A percentile compares a stretch with the other conserved stretches of the same genome.
Conservation (phyloP, 1,284 basidiomycete species). For the Vanrija sp. region DNA sequence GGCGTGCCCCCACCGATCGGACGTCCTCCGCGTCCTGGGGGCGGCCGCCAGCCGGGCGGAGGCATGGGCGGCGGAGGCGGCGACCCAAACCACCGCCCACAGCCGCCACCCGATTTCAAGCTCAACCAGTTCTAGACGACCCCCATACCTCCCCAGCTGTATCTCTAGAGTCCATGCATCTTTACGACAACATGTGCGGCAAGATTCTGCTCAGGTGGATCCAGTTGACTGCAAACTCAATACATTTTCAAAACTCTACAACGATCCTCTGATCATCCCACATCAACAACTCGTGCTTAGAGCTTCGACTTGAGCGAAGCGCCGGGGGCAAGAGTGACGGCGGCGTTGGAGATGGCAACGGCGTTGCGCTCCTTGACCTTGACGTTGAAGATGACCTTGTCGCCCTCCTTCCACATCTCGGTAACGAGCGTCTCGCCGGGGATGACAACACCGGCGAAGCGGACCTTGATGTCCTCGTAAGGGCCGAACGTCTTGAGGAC, state of each 20-base stretch:
- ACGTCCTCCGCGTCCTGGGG: constrained; percentile 6
- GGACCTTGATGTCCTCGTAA: constrained; percentile 92
- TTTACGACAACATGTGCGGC: no score
- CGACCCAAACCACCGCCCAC: constrained; percentile 2
- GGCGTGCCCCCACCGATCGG: neutral
- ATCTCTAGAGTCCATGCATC: no score
- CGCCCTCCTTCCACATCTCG: constrained; percentile 95
- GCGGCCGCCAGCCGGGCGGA: constrained; percentile 11
- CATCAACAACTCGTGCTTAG: constrained; percentile 10
- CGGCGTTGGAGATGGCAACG: constrained; percentile 53
- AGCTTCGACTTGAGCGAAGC: constrained; percentile 43
- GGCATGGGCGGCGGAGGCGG: constrained; percentile 33
- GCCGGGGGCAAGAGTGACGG: constrained; percentile 50
- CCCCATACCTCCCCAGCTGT: no score
- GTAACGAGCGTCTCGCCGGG: constrained; percentile 93
- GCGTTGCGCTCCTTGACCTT: constrained; percentile 55
- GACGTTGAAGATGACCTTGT: constrained; percentile 76
- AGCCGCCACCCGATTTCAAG: neutral
- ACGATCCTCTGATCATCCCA: no score
- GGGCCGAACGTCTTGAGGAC: constrained; percentile 79
- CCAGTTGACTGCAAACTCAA: no score
- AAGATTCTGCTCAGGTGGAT: no score
- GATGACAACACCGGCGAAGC: constrained; percentile 67
- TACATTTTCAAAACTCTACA: no score
- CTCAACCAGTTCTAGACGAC: no score